These are phyloP conservation scores for Agaricus bisporus DNA, from an alignment of 768 basidiomycete genomes.

Conservation along the genomic window DNA sequence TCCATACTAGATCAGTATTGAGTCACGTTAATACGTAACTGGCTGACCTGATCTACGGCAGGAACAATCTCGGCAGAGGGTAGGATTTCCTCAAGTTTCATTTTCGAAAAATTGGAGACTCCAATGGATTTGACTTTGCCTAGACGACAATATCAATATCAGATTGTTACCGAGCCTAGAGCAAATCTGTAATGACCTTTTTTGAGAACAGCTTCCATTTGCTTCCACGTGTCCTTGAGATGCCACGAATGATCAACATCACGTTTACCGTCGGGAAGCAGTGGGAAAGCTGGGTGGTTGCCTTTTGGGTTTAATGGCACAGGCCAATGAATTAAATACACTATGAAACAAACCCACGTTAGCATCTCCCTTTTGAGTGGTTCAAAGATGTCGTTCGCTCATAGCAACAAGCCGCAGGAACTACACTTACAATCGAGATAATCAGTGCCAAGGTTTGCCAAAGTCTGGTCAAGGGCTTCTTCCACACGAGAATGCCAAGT, in stretches of 20 bases:
- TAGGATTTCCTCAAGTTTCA: slow-evolving; percentile 64
- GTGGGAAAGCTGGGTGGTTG: slow-evolving; percentile 54
- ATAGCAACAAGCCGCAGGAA: slow-evolving; percentile 10
- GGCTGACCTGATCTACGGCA: slow-evolving; percentile 63
- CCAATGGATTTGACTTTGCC: slow-evolving; percentile 68
- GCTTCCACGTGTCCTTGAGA: slow-evolving; percentile 72
- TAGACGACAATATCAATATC: slow-evolving; percentile 16
- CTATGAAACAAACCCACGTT: slow-evolving; percentile 19
- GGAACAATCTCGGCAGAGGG: slow-evolving; percentile 62
- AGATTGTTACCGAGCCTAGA: background rate
- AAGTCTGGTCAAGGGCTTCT: slow-evolving; percentile 66
- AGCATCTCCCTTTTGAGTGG: slow-evolving; percentile 8
- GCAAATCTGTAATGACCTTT: slow-evolving; percentile 36
- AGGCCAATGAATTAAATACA: slow-evolving; percentile 80
- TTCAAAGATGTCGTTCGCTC: slow-evolving; percentile 6
- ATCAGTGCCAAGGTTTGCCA: slow-evolving; percentile 74
- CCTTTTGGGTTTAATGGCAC: slow-evolving; percentile 66
- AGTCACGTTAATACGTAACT: slow-evolving; percentile 1
- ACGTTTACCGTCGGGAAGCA: slow-evolving; percentile 54
- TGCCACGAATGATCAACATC: slow-evolving; percentile 66
- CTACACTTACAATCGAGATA: slow-evolving; percentile 68
- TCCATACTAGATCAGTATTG: slow-evolving; percentile 1
- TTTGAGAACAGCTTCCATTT: slow-evolving; percentile 70
- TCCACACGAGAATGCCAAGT: slow-evolving; percentile 70
- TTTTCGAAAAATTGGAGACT: slow-evolving; percentile 70